Evolutionary conservation across 1,284 basidiomycete genomes (phyloP).

Genomic region (Ganoderma leucocontextum): DNA sequence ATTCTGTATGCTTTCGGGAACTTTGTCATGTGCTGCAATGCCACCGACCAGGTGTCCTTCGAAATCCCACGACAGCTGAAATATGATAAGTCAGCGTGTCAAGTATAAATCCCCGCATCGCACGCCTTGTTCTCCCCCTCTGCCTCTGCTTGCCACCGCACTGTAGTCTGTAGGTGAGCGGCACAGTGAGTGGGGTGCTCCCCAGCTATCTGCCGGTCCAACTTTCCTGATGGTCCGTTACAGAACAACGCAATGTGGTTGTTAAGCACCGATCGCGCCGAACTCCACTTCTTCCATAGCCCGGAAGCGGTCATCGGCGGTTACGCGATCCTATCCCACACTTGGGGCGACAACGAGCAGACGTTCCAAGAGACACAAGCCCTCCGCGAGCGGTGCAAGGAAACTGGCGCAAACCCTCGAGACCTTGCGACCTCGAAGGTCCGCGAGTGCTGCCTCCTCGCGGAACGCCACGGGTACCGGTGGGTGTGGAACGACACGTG

Average conservation of each 20-base stretch:
- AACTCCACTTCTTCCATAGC: conserved; percentile 4
- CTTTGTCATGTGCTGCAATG: neutral
- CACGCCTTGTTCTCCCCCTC: neutral
- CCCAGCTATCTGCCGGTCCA: neutral
- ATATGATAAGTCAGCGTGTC: neutral
- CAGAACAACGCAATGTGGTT: conserved; percentile 11
- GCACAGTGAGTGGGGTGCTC: neutral
- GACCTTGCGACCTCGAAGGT: neutral
- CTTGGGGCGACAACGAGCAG: conserved; percentile 11
- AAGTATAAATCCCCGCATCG: neutral
- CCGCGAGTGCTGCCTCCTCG: neutral
- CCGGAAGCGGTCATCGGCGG: conserved; percentile 7
- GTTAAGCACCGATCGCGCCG: conserved; percentile 5
- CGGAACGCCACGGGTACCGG: conserved; percentile 3
- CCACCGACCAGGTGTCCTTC: neutral
- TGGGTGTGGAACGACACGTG: neutral
- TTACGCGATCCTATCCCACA: conserved; percentile 18
- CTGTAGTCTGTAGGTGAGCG: no score
- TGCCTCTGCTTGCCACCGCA: neutral
- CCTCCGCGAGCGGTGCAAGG: neutral
- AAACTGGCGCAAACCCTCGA: neutral
- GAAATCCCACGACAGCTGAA: neutral
- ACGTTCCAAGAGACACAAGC: conserved; percentile 10
- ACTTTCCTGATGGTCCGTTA: neutral
- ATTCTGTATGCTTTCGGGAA: neutral